Evolutionary conservation across 176 grass and related monocot genomes (phyloP).

Genomic region (Phragmites australis): DNA sequence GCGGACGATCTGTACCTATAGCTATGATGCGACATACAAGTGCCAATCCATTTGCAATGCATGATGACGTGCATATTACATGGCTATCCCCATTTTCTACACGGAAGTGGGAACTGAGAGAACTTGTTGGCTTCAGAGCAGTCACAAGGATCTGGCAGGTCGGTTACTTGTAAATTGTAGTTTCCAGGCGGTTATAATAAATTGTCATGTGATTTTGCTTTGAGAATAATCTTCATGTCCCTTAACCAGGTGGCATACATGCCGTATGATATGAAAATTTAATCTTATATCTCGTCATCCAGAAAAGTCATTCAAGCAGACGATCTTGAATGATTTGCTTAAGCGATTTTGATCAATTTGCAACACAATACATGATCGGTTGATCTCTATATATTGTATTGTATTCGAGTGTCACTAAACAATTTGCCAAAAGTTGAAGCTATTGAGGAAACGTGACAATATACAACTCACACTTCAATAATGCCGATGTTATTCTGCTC

Average conservation of each 20-base stretch:
- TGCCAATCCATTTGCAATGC: conserved; percentile 7
- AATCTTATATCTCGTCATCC: too few species aligned
- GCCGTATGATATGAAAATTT: too few species aligned
- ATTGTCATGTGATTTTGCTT: neutral
- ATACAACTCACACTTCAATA: neutral
- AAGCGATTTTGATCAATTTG: neutral
- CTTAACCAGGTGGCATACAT: too few species aligned
- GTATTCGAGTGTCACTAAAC: neutral
- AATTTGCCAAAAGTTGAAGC: neutral
- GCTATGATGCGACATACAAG: neutral
- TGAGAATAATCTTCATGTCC: too few species aligned
- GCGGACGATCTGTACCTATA: neutral
- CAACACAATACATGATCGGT: neutral
- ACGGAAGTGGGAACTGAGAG: neutral
- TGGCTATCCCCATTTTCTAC: neutral
- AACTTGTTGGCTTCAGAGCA: neutral
- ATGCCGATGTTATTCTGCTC: too few species aligned
- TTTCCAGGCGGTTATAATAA: neutral
- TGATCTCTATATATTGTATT: too few species aligned
- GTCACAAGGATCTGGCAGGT: neutral
- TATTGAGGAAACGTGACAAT: neutral
- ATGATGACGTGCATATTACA: neutral
- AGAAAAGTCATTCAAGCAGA: too few species aligned
- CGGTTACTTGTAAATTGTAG: neutral
- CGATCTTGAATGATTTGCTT: too few species aligned